A percentile compares a stretch with the other conserved stretches of the same genome.
Conservation (phyloP, 768 basidiomycete genomes). For the Collybiopsis luxurians region DNA sequence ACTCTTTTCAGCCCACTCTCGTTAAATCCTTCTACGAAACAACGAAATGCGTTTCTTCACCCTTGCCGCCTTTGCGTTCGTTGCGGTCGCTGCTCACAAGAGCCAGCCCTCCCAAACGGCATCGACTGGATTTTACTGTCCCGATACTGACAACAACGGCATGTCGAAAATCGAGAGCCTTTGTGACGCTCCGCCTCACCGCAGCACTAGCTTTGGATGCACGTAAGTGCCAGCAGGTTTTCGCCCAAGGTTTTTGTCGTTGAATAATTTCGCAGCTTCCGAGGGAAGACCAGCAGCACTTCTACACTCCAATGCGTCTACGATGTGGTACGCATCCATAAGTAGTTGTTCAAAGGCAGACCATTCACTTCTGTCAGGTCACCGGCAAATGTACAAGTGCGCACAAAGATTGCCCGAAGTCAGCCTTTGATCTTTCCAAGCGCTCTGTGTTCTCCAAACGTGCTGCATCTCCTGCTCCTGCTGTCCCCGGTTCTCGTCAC, state of each 20-base stretch:
- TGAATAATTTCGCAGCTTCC: background rate
- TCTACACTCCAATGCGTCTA: constrained; percentile 1
- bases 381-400: constrained; percentile 4
- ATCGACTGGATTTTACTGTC: background rate
- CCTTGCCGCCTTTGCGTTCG: background rate
- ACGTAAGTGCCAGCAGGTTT: constrained; percentile 4
- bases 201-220: constrained; percentile 1
- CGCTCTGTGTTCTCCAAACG: background rate
- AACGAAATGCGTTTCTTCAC: constrained; percentile 4
- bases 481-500: background rate
- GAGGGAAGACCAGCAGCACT: background rate
- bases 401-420: constrained; percentile 3
- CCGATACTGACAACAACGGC: background rate
- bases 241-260: background rate
- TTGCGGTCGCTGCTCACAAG: background rate
- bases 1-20: background rate
- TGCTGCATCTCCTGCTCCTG: background rate
- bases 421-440: background rate
- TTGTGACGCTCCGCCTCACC: constrained; percentile 5
- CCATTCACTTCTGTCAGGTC: background rate
- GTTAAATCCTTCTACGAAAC: background rate
- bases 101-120: background rate
- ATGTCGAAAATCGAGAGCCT: background rate
- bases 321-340: constrained; percentile 4
- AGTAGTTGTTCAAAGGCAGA: no score